Base-by-base conservation (phyloP, 768 basidiomycete species). In the Lactarius evosmus region DNA sequence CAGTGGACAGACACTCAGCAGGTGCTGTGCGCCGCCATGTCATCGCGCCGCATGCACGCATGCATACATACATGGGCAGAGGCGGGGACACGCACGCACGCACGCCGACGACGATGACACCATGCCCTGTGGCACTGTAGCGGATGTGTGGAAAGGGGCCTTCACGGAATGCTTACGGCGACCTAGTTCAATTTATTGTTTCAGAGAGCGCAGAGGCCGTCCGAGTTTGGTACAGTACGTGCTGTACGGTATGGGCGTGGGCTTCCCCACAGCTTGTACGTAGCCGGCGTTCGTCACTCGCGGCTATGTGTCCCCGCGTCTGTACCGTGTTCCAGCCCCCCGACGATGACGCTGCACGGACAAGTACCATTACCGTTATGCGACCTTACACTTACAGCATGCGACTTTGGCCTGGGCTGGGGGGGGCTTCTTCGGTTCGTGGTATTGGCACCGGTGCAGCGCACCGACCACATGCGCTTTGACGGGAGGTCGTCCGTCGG, bases 231-330 rank as follows among this genome's bases (percentile, higher is more conserved):
- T n/a, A 25, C 12, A 25, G 22, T n/a, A 25, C 12, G 46, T 25
- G 22, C 46, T 25, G 46, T 49, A 49, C 25, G 46, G 25, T 25
- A 49, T 49, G 46, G 40, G 46, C 46, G 25, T 49, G 46, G 40
- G 46, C 46, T 49, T 49, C 46, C 22, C 25, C 25, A 12, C 25
- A 25, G 46, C 46, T 46, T 46, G 22, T 46, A 46, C 44, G 44
- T 46, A 25, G 44, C n/a, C 25, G 22, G 5, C 22, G 11, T 46
- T 46, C 22, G 46, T n/a, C n/a, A 25, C 46, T n/a, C n/a, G 14
- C 46, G 46, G 46, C 46, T 49, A 49, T 25, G 22, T 49, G 46
- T 49, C 46, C 46, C 46, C 46, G 46, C 25, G 46, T 49, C 46
- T 12, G 46, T 44, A 8, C n/a, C 19, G 41, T 49, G 22, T n/a